A percentile compares a stretch with the other conserved stretches of the same genome.
Evolutionary conservation across 495 filamentous ascomycete genomes (phyloP).

Genomic region (Hyaloscypha hepaticicola): DNA sequence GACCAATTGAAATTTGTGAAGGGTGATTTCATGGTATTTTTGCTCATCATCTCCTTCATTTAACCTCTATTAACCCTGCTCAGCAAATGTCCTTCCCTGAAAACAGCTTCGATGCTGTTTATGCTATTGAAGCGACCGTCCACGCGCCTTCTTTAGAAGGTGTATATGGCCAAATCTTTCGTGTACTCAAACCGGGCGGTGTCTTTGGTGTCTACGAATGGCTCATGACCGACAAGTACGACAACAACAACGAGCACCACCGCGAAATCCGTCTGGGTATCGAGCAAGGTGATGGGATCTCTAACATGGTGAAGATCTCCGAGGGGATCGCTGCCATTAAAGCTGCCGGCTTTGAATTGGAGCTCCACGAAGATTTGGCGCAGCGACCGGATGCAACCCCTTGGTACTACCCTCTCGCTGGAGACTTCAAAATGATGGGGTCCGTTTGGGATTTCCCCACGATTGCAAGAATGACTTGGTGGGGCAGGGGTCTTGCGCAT

Average conservation of each 20-base stretch:
- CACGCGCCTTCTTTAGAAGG: conserved; percentile 94
- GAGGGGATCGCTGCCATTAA: conserved; percentile 85
- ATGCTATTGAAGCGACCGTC: conserved; percentile 96
- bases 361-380: conserved; percentile 88
- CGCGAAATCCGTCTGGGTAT: conserved; percentile 91
- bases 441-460: conserved; percentile 78
- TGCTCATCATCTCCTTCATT: neutral
- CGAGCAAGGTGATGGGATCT: conserved; percentile 95
- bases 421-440: conserved; percentile 75
- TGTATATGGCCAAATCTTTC: conserved; percentile 92
- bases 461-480: conserved; percentile 86
- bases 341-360: conserved; percentile 82
- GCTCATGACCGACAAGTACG: conserved; percentile 97
- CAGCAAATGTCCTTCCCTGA: conserved; percentile 96
- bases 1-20: conserved; percentile 86
- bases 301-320: conserved; percentile 92
- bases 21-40: conserved; percentile 89
- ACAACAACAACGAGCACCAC: conserved; percentile 85
- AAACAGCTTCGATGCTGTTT: conserved; percentile 91
- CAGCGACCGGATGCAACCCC: conserved; percentile 74
- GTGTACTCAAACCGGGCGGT: conserved; percentile 94
- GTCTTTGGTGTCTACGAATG: conserved; percentile 98
- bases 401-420: conserved; percentile 94
- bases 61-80: conserved; percentile 8
- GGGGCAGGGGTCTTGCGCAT: conserved; percentile 74